Evolutionary conservation across 306 rosid genomes (phyloP).

Genomic region (Canavalia ensiformis): DNA sequence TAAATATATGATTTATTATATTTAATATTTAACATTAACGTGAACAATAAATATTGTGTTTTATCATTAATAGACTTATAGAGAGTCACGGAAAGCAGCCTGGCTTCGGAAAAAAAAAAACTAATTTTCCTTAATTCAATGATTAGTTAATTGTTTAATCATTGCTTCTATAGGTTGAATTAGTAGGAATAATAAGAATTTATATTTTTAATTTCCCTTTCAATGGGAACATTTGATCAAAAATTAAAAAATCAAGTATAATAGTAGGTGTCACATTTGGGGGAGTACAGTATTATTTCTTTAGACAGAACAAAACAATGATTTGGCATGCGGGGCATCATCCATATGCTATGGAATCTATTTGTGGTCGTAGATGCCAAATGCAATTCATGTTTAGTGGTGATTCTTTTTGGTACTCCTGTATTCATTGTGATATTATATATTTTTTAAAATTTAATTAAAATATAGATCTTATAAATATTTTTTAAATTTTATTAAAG

Average conservation of each 20-base stretch:
- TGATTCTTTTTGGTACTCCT: not conserved
- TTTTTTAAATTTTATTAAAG: too few species aligned
- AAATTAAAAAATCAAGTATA: not conserved
- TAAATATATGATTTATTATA: too few species aligned
- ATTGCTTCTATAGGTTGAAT: constrained; percentile 17
- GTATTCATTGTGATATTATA: not conserved
- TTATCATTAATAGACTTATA: too few species aligned
- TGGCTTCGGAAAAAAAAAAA: not conserved
- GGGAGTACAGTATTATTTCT: not conserved
- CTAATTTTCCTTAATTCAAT: not conserved
- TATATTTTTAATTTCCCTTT: not conserved
- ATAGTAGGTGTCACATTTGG: not conserved
- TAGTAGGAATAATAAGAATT: constrained; percentile 18
- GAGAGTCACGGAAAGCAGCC: not conserved
- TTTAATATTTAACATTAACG: too few species aligned
- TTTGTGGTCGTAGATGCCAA: not conserved
- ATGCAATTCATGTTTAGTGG: not conserved
- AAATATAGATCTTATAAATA: too few species aligned
- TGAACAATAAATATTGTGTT: too few species aligned
- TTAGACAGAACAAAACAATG: not conserved
- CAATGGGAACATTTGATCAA: not conserved
- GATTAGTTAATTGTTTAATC: constrained; percentile 19
- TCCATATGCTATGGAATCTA: constrained; percentile 5
- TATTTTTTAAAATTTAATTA: too few species aligned
- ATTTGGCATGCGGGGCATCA: not conserved